Conservation (phyloP, 176 grass and related monocot genomes). For the Bothriochloa decipiens region DNA sequence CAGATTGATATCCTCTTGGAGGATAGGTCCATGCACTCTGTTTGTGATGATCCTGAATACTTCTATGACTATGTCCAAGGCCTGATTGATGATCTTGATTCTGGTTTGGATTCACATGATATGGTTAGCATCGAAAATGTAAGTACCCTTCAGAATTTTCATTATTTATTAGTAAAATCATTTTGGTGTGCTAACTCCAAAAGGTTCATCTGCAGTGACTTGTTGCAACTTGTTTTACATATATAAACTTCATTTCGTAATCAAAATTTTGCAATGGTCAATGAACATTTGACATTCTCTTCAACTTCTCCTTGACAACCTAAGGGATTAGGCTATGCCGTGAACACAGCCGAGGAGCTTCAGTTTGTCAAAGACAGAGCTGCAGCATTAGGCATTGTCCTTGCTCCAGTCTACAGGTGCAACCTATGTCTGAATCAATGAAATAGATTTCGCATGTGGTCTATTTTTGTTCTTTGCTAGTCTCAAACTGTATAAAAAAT, state of each 20-base stretch:
- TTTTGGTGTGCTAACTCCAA: no score
- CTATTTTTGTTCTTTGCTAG: neutral
- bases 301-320: slow-evolving; percentile 53
- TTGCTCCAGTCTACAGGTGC: slow-evolving; percentile 98
- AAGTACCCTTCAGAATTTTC: slow-evolving; percentile 39
- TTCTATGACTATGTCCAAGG: slow-evolving; percentile 79
- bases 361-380: slow-evolving; percentile 92
- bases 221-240: neutral
- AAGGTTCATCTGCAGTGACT: neutral
- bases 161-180: slow-evolving; percentile 1
- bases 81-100: slow-evolving; percentile 88
- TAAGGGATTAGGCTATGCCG: slow-evolving; percentile 96
- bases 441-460: neutral
- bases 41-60: slow-evolving; percentile 90
- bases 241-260: neutral
- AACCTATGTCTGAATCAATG: slow-evolving; percentile 4
- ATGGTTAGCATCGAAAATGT: slow-evolving; percentile 82
- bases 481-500: neutral
- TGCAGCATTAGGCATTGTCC: slow-evolving; percentile 78
- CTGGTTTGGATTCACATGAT: slow-evolving; percentile 77
- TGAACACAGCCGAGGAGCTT: slow-evolving; percentile 92
- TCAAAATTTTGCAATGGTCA: neutral
- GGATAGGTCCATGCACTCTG: slow-evolving; percentile 84
- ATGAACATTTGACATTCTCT: slow-evolving; percentile 26
- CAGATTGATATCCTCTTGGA: slow-evolving; percentile 42